Conservation (phyloP, 768 basidiomycete species). For the Mycena leptocephala region DNA sequence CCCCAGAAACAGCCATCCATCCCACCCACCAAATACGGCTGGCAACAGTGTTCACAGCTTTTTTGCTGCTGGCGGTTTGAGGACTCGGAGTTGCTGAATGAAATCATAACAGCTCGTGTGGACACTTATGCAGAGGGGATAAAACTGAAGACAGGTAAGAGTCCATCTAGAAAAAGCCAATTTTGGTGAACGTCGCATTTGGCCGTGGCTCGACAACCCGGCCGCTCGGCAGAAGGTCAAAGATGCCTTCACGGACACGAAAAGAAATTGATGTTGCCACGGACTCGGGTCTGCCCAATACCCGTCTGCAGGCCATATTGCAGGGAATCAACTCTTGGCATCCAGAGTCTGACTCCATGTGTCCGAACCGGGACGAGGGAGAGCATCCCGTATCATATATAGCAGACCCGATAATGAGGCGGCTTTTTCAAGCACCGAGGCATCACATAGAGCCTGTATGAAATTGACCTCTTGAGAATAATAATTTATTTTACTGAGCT, state of each 20-base stretch:
- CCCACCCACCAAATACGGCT: not conserved
- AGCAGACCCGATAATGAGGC: too few species aligned
- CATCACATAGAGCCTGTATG: too few species aligned
- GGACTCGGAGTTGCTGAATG: not conserved
- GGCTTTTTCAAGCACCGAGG: too few species aligned
- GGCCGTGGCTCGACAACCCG: not conserved
- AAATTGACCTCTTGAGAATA: too few species aligned
- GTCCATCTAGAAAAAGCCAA: not conserved
- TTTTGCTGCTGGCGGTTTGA: not conserved
- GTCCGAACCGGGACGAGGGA: too few species aligned
- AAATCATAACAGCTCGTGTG: not conserved
- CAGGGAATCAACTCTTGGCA: too few species aligned
- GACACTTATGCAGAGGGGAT: not conserved
- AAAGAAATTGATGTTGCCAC: not conserved
- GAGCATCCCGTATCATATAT: too few species aligned
- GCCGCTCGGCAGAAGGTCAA: not conserved
- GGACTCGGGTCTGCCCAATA: too few species aligned
- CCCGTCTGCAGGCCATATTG: too few species aligned
- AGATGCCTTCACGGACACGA: not conserved
- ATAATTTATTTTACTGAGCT: too few species aligned
- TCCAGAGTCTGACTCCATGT: too few species aligned
- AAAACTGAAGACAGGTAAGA: not conserved
- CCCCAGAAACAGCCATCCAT: not conserved
- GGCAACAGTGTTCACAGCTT: not conserved
- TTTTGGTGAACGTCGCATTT: fast-evolving